Percentiles rank a stretch among this genome's conserved stretches.
These are phyloP conservation scores for Boletus tomentosulus DNA, from an alignment of 768 basidiomycete species.

Conservation along the genomic window DNA sequence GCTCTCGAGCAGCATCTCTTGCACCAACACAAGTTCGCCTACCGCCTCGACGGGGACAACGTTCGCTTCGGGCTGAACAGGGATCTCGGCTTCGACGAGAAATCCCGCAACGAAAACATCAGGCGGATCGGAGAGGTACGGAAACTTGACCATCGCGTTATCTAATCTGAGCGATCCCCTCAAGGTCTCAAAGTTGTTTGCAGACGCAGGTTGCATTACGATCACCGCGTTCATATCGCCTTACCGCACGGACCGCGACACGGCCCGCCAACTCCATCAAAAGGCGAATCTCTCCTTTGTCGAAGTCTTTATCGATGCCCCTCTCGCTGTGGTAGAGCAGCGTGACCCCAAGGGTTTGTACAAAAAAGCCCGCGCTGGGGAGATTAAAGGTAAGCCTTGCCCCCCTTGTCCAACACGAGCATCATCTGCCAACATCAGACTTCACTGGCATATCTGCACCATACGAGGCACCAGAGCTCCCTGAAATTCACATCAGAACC, in stretches of 20 bases:
- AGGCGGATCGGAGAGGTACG: constrained; percentile 91
- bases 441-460: constrained; percentile 98
- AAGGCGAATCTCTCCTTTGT: constrained; percentile 73
- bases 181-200: constrained; percentile 92
- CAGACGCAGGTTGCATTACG: constrained; percentile 79
- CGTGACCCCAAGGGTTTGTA: constrained; percentile 98
- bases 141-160: not conserved
- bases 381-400: constrained; percentile 76
- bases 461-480: constrained; percentile 80
- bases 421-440: constrained; percentile 47
- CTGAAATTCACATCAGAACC: constrained; percentile 93
- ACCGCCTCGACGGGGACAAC: constrained; percentile 95
- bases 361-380: constrained; percentile 91
- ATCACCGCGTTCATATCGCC: constrained; percentile 99
- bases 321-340: constrained; percentile 79
- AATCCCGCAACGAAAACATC: constrained; percentile 92
- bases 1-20: constrained; percentile 95
- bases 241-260: constrained; percentile 80
- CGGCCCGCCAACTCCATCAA: constrained; percentile 80
- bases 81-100: constrained; percentile 91
- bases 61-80: constrained; percentile 95
- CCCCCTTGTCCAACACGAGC: not conserved
- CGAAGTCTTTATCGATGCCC: constrained; percentile 94
- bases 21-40: constrained; percentile 78
- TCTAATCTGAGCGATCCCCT: constrained; percentile 9